Conservation (phyloP, 2,329 filamentous ascomycete species). For the Curvularia verruculosa region DNA sequence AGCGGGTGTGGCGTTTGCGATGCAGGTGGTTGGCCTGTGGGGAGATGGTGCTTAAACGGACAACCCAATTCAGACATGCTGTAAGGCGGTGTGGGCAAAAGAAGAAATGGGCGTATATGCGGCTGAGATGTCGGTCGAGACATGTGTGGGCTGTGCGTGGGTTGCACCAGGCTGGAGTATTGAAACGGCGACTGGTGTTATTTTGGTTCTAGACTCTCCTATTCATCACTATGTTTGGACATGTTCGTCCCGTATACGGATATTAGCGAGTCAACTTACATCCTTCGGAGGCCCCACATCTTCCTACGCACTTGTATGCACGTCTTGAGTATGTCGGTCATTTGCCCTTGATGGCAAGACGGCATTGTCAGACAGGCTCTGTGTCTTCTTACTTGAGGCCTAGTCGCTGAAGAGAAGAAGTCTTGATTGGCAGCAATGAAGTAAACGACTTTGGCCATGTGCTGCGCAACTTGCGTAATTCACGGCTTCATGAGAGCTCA, state of each 20-base stretch:
- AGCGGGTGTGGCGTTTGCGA: conserved; percentile 53
- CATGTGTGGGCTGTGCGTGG: not conserved
- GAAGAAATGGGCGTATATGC: not conserved
- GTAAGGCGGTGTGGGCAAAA: not conserved
- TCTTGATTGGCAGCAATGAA: too few relatives aligned
- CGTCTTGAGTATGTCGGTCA: too few relatives aligned
- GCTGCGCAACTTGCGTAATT: not conserved
- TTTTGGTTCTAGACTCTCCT: conserved; percentile 3
- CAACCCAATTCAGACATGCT: too few relatives aligned
- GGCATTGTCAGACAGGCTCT: too few relatives aligned
- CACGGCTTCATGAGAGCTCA: not conserved
- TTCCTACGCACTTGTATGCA: not conserved
- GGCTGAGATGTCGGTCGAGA: not conserved
- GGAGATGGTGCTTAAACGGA: conserved; percentile 49
- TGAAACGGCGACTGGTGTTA: not conserved
- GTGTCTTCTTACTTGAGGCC: not conserved
- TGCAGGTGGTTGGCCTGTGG: conserved; percentile 58
- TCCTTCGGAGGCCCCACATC: not conserved
- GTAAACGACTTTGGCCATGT: not conserved
- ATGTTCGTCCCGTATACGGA: conserved; percentile 1
- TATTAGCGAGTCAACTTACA: not conserved
- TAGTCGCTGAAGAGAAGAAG: not conserved
- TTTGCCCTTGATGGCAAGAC: not conserved
- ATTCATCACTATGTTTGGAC: not conserved
- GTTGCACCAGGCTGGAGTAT: not conserved